Evolutionary conservation across 768 basidiomycete species (phyloP).

Genomic region (Macrocybe gigantea): DNA sequence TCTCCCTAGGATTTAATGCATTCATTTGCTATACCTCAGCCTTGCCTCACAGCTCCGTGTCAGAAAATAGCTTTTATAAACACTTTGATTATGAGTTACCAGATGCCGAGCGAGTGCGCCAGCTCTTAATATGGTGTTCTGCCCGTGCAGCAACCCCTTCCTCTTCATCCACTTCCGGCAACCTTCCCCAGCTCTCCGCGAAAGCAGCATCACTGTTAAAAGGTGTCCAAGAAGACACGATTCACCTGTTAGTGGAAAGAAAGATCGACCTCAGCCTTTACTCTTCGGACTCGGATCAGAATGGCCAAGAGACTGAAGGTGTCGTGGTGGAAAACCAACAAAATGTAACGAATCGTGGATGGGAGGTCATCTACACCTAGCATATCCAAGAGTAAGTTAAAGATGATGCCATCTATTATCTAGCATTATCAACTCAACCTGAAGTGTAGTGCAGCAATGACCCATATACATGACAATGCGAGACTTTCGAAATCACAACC

Average conservation of each 20-base stretch:
- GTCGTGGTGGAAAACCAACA: constrained; percentile 56
- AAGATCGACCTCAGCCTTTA: constrained; percentile 48
- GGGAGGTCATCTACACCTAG: constrained; percentile 60
- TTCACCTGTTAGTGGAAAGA: constrained; percentile 64
- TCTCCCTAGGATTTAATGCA: constrained; percentile 5
- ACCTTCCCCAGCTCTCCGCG: constrained; percentile 42
- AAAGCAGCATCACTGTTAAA: constrained; percentile 42
- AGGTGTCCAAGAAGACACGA: constrained; percentile 50
- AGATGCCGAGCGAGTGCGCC: constrained; percentile 64
- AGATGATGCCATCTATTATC: neutral
- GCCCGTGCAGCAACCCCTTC: constrained; percentile 44
- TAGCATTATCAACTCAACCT: neutral
- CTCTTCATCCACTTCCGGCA: constrained; percentile 24
- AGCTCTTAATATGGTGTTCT: constrained; percentile 71
- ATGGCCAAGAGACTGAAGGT: constrained; percentile 10
- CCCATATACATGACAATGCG: no score
- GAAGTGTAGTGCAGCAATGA: no score
- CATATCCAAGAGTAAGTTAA: constrained; percentile 59
- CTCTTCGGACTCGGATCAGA: constrained; percentile 16
- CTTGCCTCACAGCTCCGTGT: constrained; percentile 70
- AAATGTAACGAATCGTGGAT: constrained; percentile 64
- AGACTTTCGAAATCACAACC: no score
- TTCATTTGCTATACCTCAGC: constrained; percentile 32
- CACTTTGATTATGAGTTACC: constrained; percentile 77
- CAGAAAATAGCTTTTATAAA: constrained; percentile 67